phyloP scores from a whole-genome alignment of 257 asterid genomes.

The Nicotiana sylvestris region DNA sequence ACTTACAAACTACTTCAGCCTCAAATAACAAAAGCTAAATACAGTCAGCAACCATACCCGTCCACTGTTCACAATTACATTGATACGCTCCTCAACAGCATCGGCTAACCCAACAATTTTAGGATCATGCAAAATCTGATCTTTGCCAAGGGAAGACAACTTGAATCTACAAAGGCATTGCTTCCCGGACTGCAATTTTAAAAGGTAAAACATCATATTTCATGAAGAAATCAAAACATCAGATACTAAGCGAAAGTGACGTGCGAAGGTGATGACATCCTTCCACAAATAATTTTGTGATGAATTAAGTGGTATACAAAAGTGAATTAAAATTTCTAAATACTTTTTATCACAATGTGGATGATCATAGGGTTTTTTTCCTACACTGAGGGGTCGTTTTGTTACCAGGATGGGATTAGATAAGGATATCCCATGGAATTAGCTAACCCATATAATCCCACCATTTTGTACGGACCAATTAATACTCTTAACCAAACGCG shows the following conservation, averaged over 20 bases:
- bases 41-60: slow-evolving; percentile 41
- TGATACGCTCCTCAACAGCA: slow-evolving; percentile 83
- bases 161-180: slow-evolving; percentile 77
- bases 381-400: not conserved
- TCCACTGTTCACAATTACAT: slow-evolving; percentile 55
- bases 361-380: not conserved
- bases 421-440: too few species aligned
- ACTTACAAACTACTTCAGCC: not conserved
- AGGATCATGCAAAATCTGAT: slow-evolving; percentile 34
- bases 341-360: not conserved
- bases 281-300: not conserved
- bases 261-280: not conserved
- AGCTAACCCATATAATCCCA: too few species aligned
- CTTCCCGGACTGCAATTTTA: slow-evolving; percentile 68
- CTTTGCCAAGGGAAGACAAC: slow-evolving; percentile 46
- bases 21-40: slow-evolving; percentile 4
- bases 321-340: not conserved
- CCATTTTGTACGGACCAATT: too few species aligned
- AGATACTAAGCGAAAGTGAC: not conserved
- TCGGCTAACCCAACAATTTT: slow-evolving; percentile 66
- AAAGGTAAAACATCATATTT: slow-evolving; percentile 2
- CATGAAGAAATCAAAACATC: not conserved
- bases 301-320: not conserved
- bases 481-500: too few species aligned
- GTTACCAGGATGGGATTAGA: too few species aligned